Base-by-base conservation (phyloP, 1,284 basidiomycete species). In the Ceratobasidium sp. region DNA sequence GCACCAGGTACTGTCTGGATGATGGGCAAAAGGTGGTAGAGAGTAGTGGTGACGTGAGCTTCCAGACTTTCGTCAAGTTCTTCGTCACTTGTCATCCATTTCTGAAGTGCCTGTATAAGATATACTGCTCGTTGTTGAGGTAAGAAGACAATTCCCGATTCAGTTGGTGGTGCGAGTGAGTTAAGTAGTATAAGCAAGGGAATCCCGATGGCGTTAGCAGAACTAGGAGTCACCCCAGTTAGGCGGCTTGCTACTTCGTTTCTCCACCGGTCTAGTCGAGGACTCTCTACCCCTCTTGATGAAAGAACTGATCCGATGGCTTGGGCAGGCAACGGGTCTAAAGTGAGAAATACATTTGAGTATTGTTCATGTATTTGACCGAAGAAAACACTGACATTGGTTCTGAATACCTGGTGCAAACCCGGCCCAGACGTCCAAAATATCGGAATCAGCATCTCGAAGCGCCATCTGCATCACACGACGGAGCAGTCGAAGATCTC, bases 61-160 rank as follows among this genome's bases (percentile, higher is more conserved):
- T 97, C 93, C 0, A 97, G 88, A 80, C 94, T 91, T 75, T 93
- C 94, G 26, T 91, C 90, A 2, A 89, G 86, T 69, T 85, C 85
- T 55, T 88, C 88, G 33, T 90, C 95, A 9, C 91, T 91, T 0
- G 90, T 85, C 63, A 97, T 88, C 97, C 97, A 99, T 26, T 89
- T 88, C 82, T 95, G 94, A 76, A 95, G 91, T 1, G 92, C 90
- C 83, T 96, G 95, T 81, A 98, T 88, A n/a, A 97, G 89, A 84
- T 97, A 97, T 60, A 99, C 91, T 0, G 95, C 94, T 15, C 98
- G 88, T 69, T 91, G 93, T 83, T 95, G 94, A 0, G 96, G 94
- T 7, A 99, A 87, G 86, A 97, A 96, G n/a, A 93, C 88, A 0
- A 95, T 87, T 10, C 95, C 92, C 0, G 94, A 93, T 40, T 97